Base-by-base conservation (phyloP, 139 green algal species). In the Picochlorum sp. region DNA sequence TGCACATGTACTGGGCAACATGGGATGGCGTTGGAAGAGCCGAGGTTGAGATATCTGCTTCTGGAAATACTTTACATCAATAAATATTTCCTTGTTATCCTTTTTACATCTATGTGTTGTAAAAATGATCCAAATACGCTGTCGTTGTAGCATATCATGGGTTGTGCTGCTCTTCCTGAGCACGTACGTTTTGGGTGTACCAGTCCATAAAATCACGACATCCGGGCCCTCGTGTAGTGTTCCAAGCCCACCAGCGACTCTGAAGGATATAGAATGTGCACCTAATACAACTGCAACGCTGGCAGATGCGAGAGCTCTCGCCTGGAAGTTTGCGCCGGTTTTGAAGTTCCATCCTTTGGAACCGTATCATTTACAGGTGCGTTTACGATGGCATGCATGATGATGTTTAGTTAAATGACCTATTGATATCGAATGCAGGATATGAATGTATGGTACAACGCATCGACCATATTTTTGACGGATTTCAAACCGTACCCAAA, bases 311-410 rank as follows among this genome's bases (percentile, higher is more conserved):
- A 20, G 20, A 10, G 37, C 61, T 7, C 34, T 44, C 0, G 69
- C 62, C 3, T 75, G 69, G 69, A 14, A 61, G 13, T 75, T 62
- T 60, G 69, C 69, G 1, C 69, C 69, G 4, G 51, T 75, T 45
- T 26, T 71, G 16, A 49, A 70, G n/a, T 23, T 21, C 4, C 62
- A 70, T 16, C 51, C 41, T 5, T n/a, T 75, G 20, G 62, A 75
- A 41, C 18, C 14, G 6, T 70, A 70, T 49, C 69, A 55, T 21
- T 44, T 71, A n/a, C 63, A 71, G 10, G 34, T 44, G 21, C 11
- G 55, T 2, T 24, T 38, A 11, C n/a, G 38, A 13, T 74, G 47
- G 68, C 28, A 30, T 30, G 6, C 26, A 30, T 30, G 34, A n/a
- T n/a, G n/a, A n/a, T n/a, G n/a, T n/a, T n/a, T n/a, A n/a, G n/a